These are phyloP conservation scores for Solanum chmielewskii DNA, from an alignment of 257 asterid species.

Conservation along the genomic window DNA sequence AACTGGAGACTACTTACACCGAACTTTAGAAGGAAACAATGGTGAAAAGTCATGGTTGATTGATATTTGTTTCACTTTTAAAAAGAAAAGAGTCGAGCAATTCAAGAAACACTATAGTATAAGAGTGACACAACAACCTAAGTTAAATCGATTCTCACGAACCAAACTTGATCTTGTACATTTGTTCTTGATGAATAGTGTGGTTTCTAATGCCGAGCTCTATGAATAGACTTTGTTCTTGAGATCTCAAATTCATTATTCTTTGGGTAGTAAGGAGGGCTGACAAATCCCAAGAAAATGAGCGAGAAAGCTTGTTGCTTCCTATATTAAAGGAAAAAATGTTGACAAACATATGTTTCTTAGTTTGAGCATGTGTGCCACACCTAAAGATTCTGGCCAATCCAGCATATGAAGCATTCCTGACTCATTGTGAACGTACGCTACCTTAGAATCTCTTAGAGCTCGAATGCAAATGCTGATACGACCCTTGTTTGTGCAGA, in stretches of 20 bases:
- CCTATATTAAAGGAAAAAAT: conserved; percentile 5
- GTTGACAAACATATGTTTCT: conserved; percentile 1
- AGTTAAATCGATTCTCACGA: conserved; percentile 2
- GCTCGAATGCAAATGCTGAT: conserved; percentile 11
- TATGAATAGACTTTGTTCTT: conserved; percentile 5
- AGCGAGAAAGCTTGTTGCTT: conserved; percentile 2
- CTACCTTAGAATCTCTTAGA: conserved; percentile 5
- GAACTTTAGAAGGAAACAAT: neutral
- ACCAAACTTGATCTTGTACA: neutral
- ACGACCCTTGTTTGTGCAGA: conserved; percentile 14
- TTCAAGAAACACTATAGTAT: neutral
- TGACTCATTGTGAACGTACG: conserved; percentile 14
- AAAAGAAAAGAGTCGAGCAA: neutral
- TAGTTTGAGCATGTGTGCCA: conserved; percentile 12
- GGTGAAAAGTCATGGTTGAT: conserved; percentile 5
- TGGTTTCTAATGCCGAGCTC: conserved; percentile 3
- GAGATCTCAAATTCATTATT: conserved; percentile 1
- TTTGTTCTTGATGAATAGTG: conserved; percentile 8
- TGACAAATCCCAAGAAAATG: neutral
- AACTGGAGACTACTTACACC: conserved; percentile 4
- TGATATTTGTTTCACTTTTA: conserved; percentile 15
- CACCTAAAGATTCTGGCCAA: conserved; percentile 8
- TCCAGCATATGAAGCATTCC: conserved; percentile 7
- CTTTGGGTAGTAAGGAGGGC: conserved; percentile 6
- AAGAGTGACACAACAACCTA: neutral